Base-by-base conservation (phyloP, 2,329 filamentous ascomycete genomes). In the Talaromyces rugulosus region DNA sequence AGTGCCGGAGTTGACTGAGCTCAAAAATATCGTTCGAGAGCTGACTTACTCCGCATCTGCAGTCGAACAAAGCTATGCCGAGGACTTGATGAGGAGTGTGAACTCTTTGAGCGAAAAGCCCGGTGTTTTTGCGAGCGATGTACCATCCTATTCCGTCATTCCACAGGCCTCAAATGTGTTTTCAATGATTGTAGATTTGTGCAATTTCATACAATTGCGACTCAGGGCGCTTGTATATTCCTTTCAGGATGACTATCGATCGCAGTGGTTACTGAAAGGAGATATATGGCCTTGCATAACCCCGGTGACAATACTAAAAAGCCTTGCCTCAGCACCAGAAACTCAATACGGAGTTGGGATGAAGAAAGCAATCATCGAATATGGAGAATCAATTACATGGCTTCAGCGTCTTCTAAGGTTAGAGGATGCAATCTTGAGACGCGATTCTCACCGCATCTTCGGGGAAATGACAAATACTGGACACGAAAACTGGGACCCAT, bases 401-500 rank as follows among this genome's bases (percentile, higher is more conserved):
- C 64, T 80, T 4, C 82, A 84, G 64, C 76, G 75, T 4, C 67
- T 82, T 2, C 64, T 80, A 4, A 74, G 82, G 0, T 72, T 84
- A 1, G 64, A 73, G 31, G 74, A 78, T 59, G 75, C 78, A 0
- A 57, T 64, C 1, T 54, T 63, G 16, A 76, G 75, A 54, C 1
- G 27, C 0, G 72, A 75, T 28, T 8, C 63, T 0, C 68, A 75
- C 7, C 68, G 73, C 56, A 36, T 80, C 1, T 31, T 65, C 0
- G 75, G 83, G 4, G 84, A 87, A 63, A 65, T 71, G 16, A 62
- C 59, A 0, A 84, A 83, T 56, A 30, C 44, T 0, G 85, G 84
- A 0, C 87, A 89, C 66, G 69, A 67, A 0, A 83, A 86, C 31
- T 89, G 87, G 87, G 68, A 77, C 2, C 81, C 85, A 0, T 23